Percentiles rank a stretch among this genome's conserved stretches.
phyloP scores from a whole-genome alignment of 148 eudicot species.

The Camellia japonica region DNA sequence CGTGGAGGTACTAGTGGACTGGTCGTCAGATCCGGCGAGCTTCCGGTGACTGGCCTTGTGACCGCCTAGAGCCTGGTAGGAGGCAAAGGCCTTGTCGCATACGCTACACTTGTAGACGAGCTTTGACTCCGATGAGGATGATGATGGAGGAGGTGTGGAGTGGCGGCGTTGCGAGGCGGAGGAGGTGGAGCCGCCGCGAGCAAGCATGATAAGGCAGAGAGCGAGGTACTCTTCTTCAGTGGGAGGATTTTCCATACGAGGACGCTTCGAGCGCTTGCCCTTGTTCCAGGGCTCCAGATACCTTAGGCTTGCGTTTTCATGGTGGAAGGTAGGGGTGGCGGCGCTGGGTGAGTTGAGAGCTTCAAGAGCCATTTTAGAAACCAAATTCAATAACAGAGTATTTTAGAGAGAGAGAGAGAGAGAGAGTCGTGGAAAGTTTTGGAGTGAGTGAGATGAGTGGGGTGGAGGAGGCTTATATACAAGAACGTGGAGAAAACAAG shows the following conservation, averaged over 20 bases:
- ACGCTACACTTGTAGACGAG: no score
- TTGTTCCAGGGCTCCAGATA: constrained; percentile 34
- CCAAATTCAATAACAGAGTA: background rate
- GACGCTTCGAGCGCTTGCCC: constrained; percentile 53
- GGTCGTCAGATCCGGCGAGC: no score
- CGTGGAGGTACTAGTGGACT: no score
- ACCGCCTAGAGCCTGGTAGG: no score
- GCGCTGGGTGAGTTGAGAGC: constrained; percentile 32
- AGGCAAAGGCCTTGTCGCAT: no score
- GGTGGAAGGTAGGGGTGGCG: constrained; percentile 12
- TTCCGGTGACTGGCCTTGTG: no score
- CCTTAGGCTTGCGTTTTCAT: background rate
- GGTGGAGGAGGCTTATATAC: background rate
- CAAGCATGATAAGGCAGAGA: constrained; percentile 45
- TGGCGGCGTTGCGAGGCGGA: background rate
- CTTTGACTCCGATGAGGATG: background rate
- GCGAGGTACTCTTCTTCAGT: constrained; percentile 83
- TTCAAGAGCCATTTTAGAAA: constrained; percentile 39
- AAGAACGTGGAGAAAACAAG: no score
- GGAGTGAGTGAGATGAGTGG: constrained; percentile 1
- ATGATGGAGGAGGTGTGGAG: background rate
- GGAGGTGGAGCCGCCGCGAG: background rate
- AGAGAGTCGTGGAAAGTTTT: background rate
- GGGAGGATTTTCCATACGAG: constrained; percentile 23
- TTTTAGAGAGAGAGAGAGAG: background rate